phyloP scores from a whole-genome alignment of 305 asterid genomes.

The Petunia hybrid region DNA sequence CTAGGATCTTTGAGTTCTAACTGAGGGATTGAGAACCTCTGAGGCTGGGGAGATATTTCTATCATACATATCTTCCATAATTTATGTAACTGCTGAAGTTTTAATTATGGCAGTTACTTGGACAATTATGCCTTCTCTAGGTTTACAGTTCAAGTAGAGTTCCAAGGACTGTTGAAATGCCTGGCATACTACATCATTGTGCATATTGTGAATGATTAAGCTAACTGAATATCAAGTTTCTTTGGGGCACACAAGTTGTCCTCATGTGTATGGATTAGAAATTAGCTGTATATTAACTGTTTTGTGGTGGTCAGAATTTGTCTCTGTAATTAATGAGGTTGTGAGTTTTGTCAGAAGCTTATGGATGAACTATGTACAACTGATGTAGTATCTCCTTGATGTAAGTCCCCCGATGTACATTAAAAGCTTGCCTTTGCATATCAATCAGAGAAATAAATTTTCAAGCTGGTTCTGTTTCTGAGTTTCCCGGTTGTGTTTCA shows the following conservation, averaged over 20 bases:
- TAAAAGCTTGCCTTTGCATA: neutral
- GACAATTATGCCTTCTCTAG: slow-evolving; percentile 13
- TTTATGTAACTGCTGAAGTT: neutral
- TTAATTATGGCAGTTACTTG: neutral
- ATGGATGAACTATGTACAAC: neutral
- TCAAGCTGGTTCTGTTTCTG: neutral
- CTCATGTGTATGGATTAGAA: neutral
- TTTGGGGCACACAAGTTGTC: neutral
- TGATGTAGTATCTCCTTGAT: neutral
- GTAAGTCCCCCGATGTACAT: neutral
- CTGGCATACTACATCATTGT: neutral
- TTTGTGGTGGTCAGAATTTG: slow-evolving; percentile 4
- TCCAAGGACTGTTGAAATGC: neutral
- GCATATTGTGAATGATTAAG: neutral
- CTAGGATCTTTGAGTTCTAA: neutral
- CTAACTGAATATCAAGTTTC: neutral
- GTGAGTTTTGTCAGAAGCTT: neutral
- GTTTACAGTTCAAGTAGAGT: neutral
- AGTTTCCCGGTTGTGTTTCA: neutral
- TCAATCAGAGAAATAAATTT: neutral
- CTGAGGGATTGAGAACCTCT: neutral
- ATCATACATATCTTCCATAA: neutral
- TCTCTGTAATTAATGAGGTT: neutral
- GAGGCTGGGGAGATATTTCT: slow-evolving; percentile 7
- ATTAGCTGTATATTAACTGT: neutral